A percentile compares a stretch with the other conserved stretches of the same genome.
phyloP scores from a whole-genome alignment of 2,329 filamentous ascomycete genomes.

The Reticulascus tulasneorum region DNA sequence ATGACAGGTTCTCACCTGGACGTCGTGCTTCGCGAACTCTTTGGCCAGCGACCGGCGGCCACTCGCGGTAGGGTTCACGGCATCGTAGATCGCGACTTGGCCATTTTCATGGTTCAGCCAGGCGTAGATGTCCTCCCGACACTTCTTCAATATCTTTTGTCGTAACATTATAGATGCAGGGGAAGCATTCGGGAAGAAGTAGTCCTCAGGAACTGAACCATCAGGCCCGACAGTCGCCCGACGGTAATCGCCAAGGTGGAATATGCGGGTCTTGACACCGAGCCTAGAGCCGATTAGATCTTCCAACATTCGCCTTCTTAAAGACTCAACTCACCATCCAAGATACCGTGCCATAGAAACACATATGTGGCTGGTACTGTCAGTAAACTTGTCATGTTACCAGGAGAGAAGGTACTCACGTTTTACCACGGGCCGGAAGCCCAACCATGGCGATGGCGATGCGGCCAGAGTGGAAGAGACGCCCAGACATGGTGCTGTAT shows the following conservation, averaged over 20 bases:
- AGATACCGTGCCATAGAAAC: constrained; percentile 93
- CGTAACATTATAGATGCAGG: constrained; percentile 87
- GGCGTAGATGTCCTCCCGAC: constrained; percentile 91
- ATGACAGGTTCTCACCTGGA: constrained; percentile 56
- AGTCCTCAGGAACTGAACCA: constrained; percentile 87
- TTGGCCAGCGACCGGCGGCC: constrained; percentile 83
- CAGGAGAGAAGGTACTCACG: constrained; percentile 47
- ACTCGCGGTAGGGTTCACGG: constrained; percentile 84
- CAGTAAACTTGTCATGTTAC: neutral
- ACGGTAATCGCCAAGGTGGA: constrained; percentile 94
- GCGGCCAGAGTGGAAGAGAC: constrained; percentile 92
- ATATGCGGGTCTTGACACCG: constrained; percentile 96
- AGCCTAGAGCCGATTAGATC: constrained; percentile 52
- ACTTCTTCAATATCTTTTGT: constrained; percentile 97
- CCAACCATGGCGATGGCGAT: constrained; percentile 98
- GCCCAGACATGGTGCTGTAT: constrained; percentile 96
- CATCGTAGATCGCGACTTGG: constrained; percentile 97
- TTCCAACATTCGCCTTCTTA: too few species aligned
- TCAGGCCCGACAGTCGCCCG: constrained; percentile 82
- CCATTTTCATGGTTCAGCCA: constrained; percentile 97
- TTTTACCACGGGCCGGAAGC: constrained; percentile 91
- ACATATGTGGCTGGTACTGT: constrained; percentile 69
- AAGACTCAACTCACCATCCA: constrained; percentile 59
- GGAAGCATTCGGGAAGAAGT: constrained; percentile 94
- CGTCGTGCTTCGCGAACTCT: constrained; percentile 96